phyloP scores from a whole-genome alignment of 2,329 filamentous ascomycete genomes.

The Neofusicoccum ribis region DNA sequence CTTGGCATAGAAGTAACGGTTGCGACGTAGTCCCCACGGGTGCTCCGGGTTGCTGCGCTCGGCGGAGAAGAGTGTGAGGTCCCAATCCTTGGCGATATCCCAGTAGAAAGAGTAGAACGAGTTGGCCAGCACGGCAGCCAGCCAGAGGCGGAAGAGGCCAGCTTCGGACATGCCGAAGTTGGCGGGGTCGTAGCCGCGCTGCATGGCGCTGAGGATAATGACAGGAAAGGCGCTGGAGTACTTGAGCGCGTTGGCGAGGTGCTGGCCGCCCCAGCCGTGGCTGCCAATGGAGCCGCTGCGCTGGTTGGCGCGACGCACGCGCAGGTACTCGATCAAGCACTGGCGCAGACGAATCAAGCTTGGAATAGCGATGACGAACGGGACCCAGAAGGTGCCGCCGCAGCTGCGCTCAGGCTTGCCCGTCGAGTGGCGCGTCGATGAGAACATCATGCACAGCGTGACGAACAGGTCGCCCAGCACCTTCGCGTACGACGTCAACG shows the following conservation, averaged over 20 bases:
- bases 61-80: conserved; percentile 76
- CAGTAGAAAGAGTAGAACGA: conserved; percentile 97
- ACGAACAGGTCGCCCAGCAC: conserved; percentile 89
- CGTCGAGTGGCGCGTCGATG: conserved; percentile 69
- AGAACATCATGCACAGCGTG: conserved; percentile 82
- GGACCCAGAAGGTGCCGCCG: conserved; percentile 76
- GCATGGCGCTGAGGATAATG: conserved; percentile 74
- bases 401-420: conserved; percentile 78
- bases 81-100: conserved; percentile 97
- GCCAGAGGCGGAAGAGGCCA: conserved; percentile 58
- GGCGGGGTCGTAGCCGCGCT: conserved; percentile 61
- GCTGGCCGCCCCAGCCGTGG: conserved; percentile 76
- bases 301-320: conserved; percentile 61
- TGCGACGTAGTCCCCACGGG: conserved; percentile 74
- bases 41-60: conserved; percentile 64
- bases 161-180: conserved; percentile 56
- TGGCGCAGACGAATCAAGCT: conserved; percentile 86
- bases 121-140: conserved; percentile 75
- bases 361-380: conserved; percentile 79
- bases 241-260: conserved; percentile 91
- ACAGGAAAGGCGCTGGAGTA: conserved; percentile 95
- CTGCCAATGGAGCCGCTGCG: conserved; percentile 37
- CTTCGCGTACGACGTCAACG: conserved; percentile 91
- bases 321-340: conserved; percentile 83
- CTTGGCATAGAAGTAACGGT: conserved; percentile 70